A percentile compares a stretch with the other conserved stretches of the same genome.
These are phyloP conservation scores for Candida frijolesensis DNA, from an alignment of 1,139 yeast species.

Conservation along the genomic window DNA sequence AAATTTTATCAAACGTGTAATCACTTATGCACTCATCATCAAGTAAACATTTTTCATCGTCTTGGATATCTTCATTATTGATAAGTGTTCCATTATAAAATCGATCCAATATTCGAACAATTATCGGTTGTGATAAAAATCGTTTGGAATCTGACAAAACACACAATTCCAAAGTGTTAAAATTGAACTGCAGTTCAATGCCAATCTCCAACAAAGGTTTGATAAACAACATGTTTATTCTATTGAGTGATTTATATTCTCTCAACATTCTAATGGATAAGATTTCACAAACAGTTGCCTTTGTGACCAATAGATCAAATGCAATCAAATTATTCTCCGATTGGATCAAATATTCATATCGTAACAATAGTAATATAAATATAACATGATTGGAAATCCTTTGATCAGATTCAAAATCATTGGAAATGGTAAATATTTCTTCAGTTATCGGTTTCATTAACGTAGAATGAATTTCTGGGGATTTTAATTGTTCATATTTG, in stretches of 20 bases:
- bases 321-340: slow-evolving; percentile 49
- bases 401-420: slow-evolving; percentile 13
- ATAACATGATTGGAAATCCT: slow-evolving; percentile 30
- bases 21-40: slow-evolving; percentile 36
- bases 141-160: slow-evolving; percentile 56
- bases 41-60: slow-evolving; percentile 30
- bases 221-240: slow-evolving; percentile 46
- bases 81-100: slow-evolving; percentile 57
- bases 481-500: slow-evolving; percentile 56
- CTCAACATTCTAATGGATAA: slow-evolving; percentile 54
- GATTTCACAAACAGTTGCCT: slow-evolving; percentile 58
- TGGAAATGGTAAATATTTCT: slow-evolving; percentile 22
- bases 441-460: slow-evolving; percentile 52
- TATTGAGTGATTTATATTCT: slow-evolving; percentile 48
- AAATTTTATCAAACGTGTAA: slow-evolving; percentile 34
- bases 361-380: slow-evolving; percentile 36
- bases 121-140: slow-evolving; percentile 58
- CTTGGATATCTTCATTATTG: slow-evolving; percentile 21
- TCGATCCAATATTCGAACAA: slow-evolving; percentile 50
- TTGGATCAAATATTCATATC: slow-evolving; percentile 52
- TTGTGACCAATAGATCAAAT: slow-evolving; percentile 51
- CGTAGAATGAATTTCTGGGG: slow-evolving; percentile 55
- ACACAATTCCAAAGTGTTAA: slow-evolving; percentile 57
- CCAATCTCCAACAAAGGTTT: slow-evolving; percentile 38
- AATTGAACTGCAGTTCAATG: slow-evolving; percentile 17